A percentile compares a stretch with the other conserved stretches of the same genome.
These are phyloP conservation scores for Bodo saltans DNA, from an alignment of 78 protist genomes.

Conservation along the genomic window DNA sequence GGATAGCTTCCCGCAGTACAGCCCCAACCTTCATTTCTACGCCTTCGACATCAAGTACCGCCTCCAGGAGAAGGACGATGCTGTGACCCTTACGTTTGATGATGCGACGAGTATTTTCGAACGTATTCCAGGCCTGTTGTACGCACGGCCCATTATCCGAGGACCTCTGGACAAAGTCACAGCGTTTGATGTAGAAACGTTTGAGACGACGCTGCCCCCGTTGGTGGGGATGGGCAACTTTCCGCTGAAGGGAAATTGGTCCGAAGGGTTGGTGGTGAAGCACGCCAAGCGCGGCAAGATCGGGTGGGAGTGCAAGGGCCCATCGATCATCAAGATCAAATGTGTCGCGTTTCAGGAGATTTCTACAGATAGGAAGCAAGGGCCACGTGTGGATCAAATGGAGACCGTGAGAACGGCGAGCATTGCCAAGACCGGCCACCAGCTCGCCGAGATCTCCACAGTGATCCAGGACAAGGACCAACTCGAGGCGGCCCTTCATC, in stretches of 20 bases:
- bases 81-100: not conserved
- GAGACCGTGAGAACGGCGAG: not conserved
- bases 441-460: not conserved
- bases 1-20: not conserved
- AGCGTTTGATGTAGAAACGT: not conserved
- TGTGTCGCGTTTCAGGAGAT: not conserved
- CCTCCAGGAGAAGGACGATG: not conserved
- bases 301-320: not conserved
- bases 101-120: not conserved
- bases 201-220: not conserved
- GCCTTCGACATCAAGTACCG: conserved; percentile 1
- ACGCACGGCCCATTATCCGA: not conserved
- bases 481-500: not conserved
- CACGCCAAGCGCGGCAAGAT: not conserved
- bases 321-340: not conserved
- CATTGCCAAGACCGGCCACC: not conserved
- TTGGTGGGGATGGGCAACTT: not conserved
- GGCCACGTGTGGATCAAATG: not conserved
- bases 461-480: not conserved
- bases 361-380: no score
- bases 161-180: not conserved
- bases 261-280: not conserved
- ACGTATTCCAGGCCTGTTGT: not conserved
- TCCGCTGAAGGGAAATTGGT: not conserved
- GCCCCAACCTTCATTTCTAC: not conserved